Conservation (phyloP, 805 yeast genomes). For the Candida maesae region DNA sequence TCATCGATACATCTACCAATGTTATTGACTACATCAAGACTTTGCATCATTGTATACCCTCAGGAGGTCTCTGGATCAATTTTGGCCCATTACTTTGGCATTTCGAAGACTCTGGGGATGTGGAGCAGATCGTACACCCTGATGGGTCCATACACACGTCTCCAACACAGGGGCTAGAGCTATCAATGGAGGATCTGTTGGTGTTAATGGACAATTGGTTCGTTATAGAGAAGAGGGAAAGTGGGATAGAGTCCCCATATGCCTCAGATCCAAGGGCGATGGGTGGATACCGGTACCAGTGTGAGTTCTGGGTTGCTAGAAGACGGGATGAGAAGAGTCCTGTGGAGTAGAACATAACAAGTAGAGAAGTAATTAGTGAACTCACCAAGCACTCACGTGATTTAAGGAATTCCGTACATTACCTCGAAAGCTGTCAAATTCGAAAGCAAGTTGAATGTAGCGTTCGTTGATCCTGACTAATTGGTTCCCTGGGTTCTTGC, state of each 20-base stretch:
- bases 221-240: constrained; percentile 39
- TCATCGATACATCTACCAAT: constrained; percentile 61
- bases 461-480: too few relatives aligned
- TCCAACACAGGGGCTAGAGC: constrained; percentile 54
- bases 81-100: constrained; percentile 75
- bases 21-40: constrained; percentile 53
- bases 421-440: too few relatives aligned
- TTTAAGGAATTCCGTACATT: too few relatives aligned
- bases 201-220: constrained; percentile 49
- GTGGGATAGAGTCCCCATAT: constrained; percentile 47
- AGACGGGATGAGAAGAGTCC: constrained; percentile 28
- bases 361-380: too few relatives aligned
- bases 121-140: constrained; percentile 20
- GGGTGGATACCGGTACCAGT: constrained; percentile 54
- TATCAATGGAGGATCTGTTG: constrained; percentile 52
- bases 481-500: too few relatives aligned
- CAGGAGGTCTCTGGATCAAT: constrained; percentile 55
- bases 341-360: too few relatives aligned
- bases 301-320: constrained; percentile 67
- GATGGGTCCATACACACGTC: constrained; percentile 25
- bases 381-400: too few relatives aligned
- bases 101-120: constrained; percentile 48
- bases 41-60: constrained; percentile 41
- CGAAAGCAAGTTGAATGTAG: too few relatives aligned
- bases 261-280: constrained; percentile 46